phyloP scores from a whole-genome alignment of 1,139 yeast species.

The Geotrichum candidum region DNA sequence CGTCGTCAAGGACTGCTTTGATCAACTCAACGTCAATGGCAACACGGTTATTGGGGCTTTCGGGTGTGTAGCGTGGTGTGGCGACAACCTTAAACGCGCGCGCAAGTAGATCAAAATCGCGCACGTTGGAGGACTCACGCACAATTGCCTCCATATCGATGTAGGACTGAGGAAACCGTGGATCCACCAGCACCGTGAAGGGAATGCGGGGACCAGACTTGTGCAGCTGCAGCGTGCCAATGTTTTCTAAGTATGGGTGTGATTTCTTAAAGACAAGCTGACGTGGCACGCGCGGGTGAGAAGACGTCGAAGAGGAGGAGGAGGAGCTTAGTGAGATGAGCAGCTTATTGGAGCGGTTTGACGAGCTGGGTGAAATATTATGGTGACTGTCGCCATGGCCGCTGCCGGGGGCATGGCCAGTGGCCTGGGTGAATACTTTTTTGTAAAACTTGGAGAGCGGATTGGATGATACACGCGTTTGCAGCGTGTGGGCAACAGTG shows the following conservation, averaged over 20 bases:
- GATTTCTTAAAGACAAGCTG: neutral
- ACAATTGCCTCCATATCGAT: conserved; percentile 15
- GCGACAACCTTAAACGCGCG: conserved; percentile 10
- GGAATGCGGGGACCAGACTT: neutral
- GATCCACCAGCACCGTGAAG: conserved; percentile 12
- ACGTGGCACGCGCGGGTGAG: neutral
- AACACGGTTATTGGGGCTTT: conserved; percentile 8
- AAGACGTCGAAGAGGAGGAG: neutral
- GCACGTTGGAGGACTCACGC: conserved; percentile 2
- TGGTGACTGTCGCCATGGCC: neutral
- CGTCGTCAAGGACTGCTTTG: neutral
- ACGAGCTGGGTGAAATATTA: neutral
- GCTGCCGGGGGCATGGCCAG: neutral
- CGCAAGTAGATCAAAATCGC: conserved; percentile 3
- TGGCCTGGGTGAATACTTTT: neutral
- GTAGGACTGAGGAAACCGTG: conserved; percentile 13
- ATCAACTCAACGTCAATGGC: conserved; percentile 8
- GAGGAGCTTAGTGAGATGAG: neutral
- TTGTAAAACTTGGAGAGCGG: neutral
- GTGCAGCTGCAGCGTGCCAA: conserved; percentile 7
- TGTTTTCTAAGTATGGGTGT: conserved; percentile 2
- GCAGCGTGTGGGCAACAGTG: neutral
- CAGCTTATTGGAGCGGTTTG: neutral
- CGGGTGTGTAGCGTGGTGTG: conserved; percentile 7
- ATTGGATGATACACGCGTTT: neutral